Base-by-base conservation (phyloP, 2,329 filamentous ascomycete genomes). In the Emergomyces pasteurianus region DNA sequence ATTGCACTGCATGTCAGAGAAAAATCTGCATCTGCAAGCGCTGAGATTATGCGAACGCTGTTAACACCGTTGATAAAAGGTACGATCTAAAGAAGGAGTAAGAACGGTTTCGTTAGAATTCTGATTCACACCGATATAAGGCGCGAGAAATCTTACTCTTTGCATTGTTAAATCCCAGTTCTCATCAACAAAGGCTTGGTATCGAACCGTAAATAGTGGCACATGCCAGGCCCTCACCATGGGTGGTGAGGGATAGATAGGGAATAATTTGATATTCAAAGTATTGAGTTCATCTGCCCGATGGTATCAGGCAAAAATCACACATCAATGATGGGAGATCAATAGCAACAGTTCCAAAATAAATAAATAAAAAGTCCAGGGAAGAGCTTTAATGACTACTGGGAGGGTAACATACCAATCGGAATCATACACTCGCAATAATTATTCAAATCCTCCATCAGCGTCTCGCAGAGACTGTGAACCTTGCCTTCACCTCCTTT, bases 381-480 rank as follows among this genome's bases (percentile, higher is more conserved):
- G 40, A 12, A n/a, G 43, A 16, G 8, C 12, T 5, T 38, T 10
- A 46, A 23, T 23, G 12, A 42, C 36, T 18, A 28, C 23, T 2
- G 58, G 26, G 9, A 61, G 60, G 34, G 54, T 40, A 49, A 63
- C 83, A 65, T 77, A 92, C 89, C 89, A 65, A 96, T 92, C 0
- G 92, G 92, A 69, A 96, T 96, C 92, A 96, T 96, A 80, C 92
- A 96, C 77, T 99, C 94, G 70, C 90, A 92, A 70, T 96, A 99
- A 68, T 95, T 95, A 71, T 97, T 96, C 67, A 99, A 72, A 72
- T 99, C 92, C 75, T 96, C 91, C 67, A 97, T 81, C 66, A 99
- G 76, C 66, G 88, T 90, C 77, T 92, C 89, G 69, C 96, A 95
- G 3, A 87, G 83, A 78, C 73, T 89, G 77, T 78, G 87, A 58